Conservation (phyloP, 75 land plant genomes). For the Selaginella moellendorffii region DNA sequence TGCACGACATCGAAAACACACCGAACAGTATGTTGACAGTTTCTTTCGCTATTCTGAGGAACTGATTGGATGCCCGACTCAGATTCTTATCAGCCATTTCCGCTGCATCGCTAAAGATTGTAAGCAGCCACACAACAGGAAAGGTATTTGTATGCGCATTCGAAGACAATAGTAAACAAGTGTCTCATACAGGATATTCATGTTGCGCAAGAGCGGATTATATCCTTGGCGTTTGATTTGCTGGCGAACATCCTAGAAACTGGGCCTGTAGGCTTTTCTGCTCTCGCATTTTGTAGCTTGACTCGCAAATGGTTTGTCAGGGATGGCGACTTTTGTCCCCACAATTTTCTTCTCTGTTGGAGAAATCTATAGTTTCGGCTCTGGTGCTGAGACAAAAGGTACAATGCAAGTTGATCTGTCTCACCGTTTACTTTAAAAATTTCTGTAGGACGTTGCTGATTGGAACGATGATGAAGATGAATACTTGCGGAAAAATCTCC, state of each 20-base stretch:
- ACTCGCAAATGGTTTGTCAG: constrained; percentile 17
- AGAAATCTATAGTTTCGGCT: constrained; percentile 68
- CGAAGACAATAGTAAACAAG: not conserved
- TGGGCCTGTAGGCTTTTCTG: constrained; percentile 46
- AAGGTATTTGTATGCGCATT: constrained; percentile 19
- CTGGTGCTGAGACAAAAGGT: constrained; percentile 68
- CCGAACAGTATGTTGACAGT: constrained; percentile 64
- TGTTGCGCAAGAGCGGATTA: constrained; percentile 41
- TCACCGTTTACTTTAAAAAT: too few species aligned
- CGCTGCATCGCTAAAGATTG: constrained; percentile 29
- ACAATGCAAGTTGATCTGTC: too few species aligned
- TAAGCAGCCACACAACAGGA: constrained; percentile 22
- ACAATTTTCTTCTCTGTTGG: constrained; percentile 51
- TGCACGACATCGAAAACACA: constrained; percentile 59
- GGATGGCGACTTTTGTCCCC: constrained; percentile 86
- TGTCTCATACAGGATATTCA: constrained; percentile 72
- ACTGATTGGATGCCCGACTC: too few species aligned
- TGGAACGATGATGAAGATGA: constrained; percentile 84
- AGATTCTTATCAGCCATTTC: constrained; percentile 56
- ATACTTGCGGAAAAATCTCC: constrained; percentile 72
- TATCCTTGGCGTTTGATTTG: constrained; percentile 72
- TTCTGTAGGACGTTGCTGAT: constrained; percentile 48
- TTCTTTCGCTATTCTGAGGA: too few species aligned
- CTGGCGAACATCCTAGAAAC: constrained; percentile 67
- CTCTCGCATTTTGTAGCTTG: not conserved